Conservation (phyloP, 345 rosid species). For the Boechera stricta region DNA sequence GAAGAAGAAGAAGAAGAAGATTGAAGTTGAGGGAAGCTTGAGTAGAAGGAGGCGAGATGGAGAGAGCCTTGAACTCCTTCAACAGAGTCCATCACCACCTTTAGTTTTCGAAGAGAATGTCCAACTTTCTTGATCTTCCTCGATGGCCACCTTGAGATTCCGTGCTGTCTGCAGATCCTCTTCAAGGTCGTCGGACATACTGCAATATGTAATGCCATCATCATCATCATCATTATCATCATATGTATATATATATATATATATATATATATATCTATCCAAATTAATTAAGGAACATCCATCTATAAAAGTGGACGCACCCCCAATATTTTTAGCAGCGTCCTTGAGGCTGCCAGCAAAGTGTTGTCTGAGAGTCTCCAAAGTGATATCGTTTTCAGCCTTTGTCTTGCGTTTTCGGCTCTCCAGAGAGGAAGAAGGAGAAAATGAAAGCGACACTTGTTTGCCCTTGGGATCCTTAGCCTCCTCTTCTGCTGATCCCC, state of each 20-base stretch:
- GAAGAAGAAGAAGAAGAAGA: constrained; percentile 57
- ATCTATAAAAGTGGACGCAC: constrained; percentile 47
- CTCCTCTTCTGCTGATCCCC: constrained; percentile 49
- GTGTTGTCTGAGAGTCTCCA: constrained; percentile 80
- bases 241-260: neutral
- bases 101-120: constrained; percentile 80
- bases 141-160: constrained; percentile 93
- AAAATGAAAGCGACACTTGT: constrained; percentile 52
- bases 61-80: constrained; percentile 78
- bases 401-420: constrained; percentile 62
- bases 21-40: constrained; percentile 81
- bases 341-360: constrained; percentile 97
- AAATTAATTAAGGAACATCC: neutral
- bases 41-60: constrained; percentile 79
- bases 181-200: constrained; percentile 96
- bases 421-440: constrained; percentile 49
- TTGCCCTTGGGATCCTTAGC: constrained; percentile 63
- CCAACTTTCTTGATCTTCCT: constrained; percentile 93
- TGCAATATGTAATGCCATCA: constrained; percentile 50
- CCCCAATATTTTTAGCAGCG: constrained; percentile 93
- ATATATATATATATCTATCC: neutral
- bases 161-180: constrained; percentile 93
- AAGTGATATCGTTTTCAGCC: constrained; percentile 82
- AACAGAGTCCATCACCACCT: constrained; percentile 79
- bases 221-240: constrained; percentile 8